These are phyloP conservation scores for Aspergillus heteromorphus DNA, from an alignment of 495 filamentous ascomycete genomes.

Conservation along the genomic window DNA sequence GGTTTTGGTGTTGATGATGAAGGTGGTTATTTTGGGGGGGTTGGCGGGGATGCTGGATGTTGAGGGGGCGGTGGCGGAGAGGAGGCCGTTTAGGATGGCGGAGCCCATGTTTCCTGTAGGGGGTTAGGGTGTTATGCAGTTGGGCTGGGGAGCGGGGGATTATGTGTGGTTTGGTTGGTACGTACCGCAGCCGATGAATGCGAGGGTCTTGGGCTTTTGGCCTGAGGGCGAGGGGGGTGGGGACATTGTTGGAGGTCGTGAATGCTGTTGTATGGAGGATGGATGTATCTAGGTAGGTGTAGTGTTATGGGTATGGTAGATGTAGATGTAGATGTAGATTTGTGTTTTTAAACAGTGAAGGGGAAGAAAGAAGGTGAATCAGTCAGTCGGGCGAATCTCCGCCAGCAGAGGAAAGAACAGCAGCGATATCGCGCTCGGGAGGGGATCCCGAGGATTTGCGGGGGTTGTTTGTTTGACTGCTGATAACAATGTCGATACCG, in stretches of 20 bases:
- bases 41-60: too few species aligned
- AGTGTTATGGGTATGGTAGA: too few species aligned
- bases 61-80: constrained; percentile 25
- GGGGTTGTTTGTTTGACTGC: background rate
- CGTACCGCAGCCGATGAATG: constrained; percentile 30
- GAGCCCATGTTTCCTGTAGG: constrained; percentile 38
- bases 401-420: background rate
- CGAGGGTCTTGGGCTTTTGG: constrained; percentile 9
- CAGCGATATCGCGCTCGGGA: background rate
- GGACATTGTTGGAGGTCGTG: background rate
- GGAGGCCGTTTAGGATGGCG: constrained; percentile 30
- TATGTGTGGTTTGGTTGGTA: background rate
- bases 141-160: constrained; percentile 4
- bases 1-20: constrained; percentile 29
- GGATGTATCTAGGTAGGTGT: background rate
- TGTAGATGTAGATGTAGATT: background rate
- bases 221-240: background rate
- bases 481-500: background rate
- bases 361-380: background rate
- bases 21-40: constrained; percentile 2
- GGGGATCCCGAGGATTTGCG: background rate
- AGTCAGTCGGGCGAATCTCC: background rate
- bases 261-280: background rate
- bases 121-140: background rate
- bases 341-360: background rate